Conservation (phyloP, 2,329 filamentous ascomycete species). For the Emericellopsis atlantica region DNA sequence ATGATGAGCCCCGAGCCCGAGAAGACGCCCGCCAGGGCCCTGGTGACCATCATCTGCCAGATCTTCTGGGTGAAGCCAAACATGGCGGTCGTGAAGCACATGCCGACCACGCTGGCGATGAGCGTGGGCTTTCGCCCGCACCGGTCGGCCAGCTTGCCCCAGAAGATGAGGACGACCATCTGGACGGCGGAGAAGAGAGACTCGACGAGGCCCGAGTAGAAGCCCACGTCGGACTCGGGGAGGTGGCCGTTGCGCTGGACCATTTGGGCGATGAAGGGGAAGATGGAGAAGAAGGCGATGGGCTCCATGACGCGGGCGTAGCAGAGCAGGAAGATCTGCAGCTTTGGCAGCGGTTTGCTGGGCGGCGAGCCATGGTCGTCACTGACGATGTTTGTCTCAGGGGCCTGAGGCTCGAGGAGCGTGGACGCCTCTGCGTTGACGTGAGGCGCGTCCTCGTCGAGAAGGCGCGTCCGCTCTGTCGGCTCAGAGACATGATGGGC, state of each 20-base stretch:
- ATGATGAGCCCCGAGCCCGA: slow-evolving; percentile 63
- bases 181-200: slow-evolving; percentile 63
- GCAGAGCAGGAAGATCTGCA: slow-evolving; percentile 63
- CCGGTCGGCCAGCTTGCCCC: slow-evolving; percentile 51
- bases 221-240: slow-evolving; percentile 55
- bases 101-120: slow-evolving; percentile 51
- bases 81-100: slow-evolving; percentile 44
- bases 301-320: slow-evolving; percentile 63
- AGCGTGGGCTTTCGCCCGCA: slow-evolving; percentile 63
- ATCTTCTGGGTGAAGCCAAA: slow-evolving; percentile 58
- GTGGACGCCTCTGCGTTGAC: slow-evolving; percentile 2
- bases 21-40: slow-evolving; percentile 62
- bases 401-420: neutral
- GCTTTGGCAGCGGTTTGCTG: slow-evolving; percentile 37
- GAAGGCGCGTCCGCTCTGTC: slow-evolving; percentile 4
- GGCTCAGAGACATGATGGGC: neutral
- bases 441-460: slow-evolving; percentile 1
- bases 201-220: slow-evolving; percentile 68
- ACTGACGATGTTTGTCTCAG: neutral
- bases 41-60: slow-evolving; percentile 63
- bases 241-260: slow-evolving; percentile 53
- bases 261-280: slow-evolving; percentile 73
- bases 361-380: neutral
- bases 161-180: slow-evolving; percentile 65
- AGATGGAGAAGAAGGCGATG: slow-evolving; percentile 73